These are phyloP conservation scores for Allium sativum DNA, from an alignment of 106 monocot species.

Conservation along the genomic window DNA sequence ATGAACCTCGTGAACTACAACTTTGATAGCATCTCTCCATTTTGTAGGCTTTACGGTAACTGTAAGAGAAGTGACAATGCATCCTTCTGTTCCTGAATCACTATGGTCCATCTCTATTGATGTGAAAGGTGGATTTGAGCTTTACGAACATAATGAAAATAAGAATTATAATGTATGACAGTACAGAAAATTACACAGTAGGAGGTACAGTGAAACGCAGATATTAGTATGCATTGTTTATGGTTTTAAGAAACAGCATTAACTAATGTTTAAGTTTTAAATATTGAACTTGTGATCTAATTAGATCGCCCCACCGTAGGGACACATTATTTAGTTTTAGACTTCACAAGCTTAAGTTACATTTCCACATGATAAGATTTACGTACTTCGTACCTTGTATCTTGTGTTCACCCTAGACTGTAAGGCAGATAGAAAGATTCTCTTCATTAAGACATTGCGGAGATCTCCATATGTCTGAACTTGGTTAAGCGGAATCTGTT, in stretches of 20 bases:
- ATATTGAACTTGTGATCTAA: no score
- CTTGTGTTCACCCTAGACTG: slow-evolving; percentile 93
- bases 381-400: slow-evolving; percentile 61
- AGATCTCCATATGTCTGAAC: slow-evolving; percentile 76
- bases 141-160: slow-evolving; percentile 32
- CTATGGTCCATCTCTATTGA: slow-evolving; percentile 96
- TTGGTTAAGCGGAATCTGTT: slow-evolving; percentile 70
- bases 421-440: slow-evolving; percentile 94
- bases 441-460: slow-evolving; percentile 90
- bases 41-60: slow-evolving; percentile 87
- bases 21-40: slow-evolving; percentile 83
- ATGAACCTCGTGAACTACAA: slow-evolving; percentile 95
- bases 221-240: no score
- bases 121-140: slow-evolving; percentile 96
- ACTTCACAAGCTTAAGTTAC: no score
- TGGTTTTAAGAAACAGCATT: no score
- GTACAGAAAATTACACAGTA: not conserved
- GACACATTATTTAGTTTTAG: no score
- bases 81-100: slow-evolving; percentile 98
- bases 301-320: no score
- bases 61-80: slow-evolving; percentile 95
- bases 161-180: not conserved
- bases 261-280: no score
- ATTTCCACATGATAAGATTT: not conserved
- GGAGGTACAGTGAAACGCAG: no score